Percentiles rank a stretch among this genome's conserved stretches.
Conservation (phyloP, 768 basidiomycete species). For the Mycena olivaceomarginata region DNA sequence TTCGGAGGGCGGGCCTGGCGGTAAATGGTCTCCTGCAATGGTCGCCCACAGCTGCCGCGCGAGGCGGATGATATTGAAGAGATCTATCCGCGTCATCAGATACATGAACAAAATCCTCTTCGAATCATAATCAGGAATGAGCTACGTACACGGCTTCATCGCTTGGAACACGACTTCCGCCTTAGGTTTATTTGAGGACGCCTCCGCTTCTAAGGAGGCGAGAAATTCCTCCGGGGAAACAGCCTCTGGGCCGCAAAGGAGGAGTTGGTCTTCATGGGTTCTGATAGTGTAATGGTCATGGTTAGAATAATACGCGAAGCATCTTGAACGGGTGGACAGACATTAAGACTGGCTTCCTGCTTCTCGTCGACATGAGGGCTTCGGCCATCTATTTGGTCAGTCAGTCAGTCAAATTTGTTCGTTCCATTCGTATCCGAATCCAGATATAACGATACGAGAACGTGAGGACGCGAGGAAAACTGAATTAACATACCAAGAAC, state of each 20-base stretch:
- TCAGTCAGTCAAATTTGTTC: not conserved
- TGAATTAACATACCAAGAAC: conserved; percentile 5
- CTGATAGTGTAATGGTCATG: not conserved
- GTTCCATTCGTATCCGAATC: too few relatives aligned
- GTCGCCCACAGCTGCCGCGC: conserved; percentile 1
- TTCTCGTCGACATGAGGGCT: conserved; percentile 6
- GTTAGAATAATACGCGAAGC: too few relatives aligned
- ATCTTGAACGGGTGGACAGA: not conserved
- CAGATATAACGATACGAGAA: too few relatives aligned
- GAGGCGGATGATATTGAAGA: not conserved
- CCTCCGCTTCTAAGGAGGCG: not conserved
- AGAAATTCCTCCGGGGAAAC: not conserved
- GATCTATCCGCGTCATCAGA: too few relatives aligned
- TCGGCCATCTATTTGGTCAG: conserved; percentile 18
- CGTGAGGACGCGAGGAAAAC: too few relatives aligned
- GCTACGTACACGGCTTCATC: not conserved
- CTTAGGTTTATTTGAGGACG: not conserved
- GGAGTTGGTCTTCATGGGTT: not conserved
- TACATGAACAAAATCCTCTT: too few relatives aligned
- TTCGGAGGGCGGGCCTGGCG: not conserved
- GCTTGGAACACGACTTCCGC: not conserved
- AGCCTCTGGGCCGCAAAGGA: not conserved
- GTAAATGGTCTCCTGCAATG: not conserved
- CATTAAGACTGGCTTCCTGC: conserved; percentile 28
- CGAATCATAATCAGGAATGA: not conserved